Conservation (phyloP, 305 asterid genomes). For the Vinca major region DNA sequence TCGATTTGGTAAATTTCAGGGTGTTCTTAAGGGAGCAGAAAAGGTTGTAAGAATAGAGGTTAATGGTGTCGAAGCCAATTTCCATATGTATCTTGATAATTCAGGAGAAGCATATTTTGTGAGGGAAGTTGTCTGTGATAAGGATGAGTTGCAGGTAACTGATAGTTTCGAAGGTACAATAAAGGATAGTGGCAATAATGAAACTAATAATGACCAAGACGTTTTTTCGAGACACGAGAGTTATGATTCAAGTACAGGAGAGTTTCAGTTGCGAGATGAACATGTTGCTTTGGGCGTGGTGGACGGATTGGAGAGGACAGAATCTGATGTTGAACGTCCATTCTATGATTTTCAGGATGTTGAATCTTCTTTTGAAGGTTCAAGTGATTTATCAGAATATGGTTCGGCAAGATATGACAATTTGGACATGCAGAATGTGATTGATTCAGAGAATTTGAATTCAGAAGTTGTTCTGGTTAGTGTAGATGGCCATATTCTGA, state of each 20-base stretch:
- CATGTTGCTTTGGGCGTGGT: constrained; percentile 51
- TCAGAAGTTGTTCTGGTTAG: constrained; percentile 85
- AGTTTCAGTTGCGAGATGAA: constrained; percentile 50
- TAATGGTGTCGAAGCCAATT: constrained; percentile 72
- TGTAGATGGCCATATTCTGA: constrained; percentile 39
- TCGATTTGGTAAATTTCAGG: constrained; percentile 84
- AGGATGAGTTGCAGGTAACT: constrained; percentile 26
- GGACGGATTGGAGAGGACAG: constrained; percentile 51
- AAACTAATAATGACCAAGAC: constrained; percentile 19
- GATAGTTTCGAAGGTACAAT: constrained; percentile 23
- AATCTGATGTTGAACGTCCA: constrained; percentile 52
- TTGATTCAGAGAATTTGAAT: constrained; percentile 43
- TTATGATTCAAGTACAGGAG: constrained; percentile 26
- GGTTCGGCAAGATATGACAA: constrained; percentile 47
- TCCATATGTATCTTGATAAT: constrained; percentile 74
- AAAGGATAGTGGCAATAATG: constrained; percentile 18
- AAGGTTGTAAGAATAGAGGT: constrained; percentile 74
- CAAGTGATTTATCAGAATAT: constrained; percentile 54
- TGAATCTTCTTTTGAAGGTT: constrained; percentile 47
- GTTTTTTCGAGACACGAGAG: constrained; percentile 28
- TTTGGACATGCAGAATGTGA: constrained; percentile 36
- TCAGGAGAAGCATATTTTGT: constrained; percentile 88
- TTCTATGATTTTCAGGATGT: constrained; percentile 73
- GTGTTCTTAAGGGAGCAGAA: constrained; percentile 81
- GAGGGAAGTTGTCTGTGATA: constrained; percentile 37